Conservation (phyloP, 148 eudicot genomes). For the Fagopyrum homotropicum region DNA sequence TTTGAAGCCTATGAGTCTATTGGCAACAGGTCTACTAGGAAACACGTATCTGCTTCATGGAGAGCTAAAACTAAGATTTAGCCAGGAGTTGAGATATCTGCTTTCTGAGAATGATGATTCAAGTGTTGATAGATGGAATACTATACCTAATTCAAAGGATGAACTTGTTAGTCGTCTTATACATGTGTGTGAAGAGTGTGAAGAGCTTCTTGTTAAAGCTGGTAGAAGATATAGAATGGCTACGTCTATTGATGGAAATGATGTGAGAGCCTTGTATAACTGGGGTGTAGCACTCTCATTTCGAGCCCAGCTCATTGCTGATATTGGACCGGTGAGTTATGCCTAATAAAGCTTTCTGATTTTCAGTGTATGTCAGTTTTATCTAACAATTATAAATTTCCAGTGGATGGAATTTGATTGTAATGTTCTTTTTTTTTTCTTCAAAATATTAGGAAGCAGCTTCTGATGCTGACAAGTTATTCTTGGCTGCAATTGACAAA, state of each 20-base stretch:
- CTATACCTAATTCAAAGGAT: constrained; percentile 19
- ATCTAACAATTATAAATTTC: neutral
- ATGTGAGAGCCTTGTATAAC: constrained; percentile 85
- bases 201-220: constrained; percentile 76
- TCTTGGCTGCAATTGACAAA: constrained; percentile 91
- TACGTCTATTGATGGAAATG: constrained; percentile 80
- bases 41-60: constrained; percentile 97
- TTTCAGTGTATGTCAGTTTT: neutral
- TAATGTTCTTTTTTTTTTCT: neutral
- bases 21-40: constrained; percentile 87
- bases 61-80: constrained; percentile 64
- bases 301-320: constrained; percentile 91
- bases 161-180: constrained; percentile 45
- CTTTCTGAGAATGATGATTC: constrained; percentile 32
- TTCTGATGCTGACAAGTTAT: constrained; percentile 87
- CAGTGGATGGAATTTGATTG: neutral
- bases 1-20: constrained; percentile 88
- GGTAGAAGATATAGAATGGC: constrained; percentile 81
- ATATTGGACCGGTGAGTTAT: constrained; percentile 87
- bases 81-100: constrained; percentile 56
- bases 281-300: constrained; percentile 96
- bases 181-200: constrained; percentile 84
- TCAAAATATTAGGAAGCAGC: constrained; percentile 60
- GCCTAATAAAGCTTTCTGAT: neutral
- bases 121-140: constrained; percentile 21